Base-by-base conservation (phyloP, 2,329 filamentous ascomycete genomes). In the Arachnomyces sp. region DNA sequence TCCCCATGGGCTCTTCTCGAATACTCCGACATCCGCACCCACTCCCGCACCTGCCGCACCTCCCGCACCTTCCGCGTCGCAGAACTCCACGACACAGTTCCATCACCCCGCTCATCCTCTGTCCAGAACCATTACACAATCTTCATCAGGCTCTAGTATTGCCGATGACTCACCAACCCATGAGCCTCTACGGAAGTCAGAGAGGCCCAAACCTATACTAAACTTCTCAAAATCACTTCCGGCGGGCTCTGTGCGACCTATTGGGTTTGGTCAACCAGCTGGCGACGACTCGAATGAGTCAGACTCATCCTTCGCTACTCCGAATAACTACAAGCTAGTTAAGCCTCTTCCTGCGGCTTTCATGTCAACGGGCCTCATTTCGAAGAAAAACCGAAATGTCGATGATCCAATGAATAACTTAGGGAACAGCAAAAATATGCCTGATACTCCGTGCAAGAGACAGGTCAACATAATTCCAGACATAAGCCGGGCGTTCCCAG, bases 391-490 rank as follows among this genome's bases (percentile, higher is more conserved):
- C 55, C 82, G 86, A 42, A 82, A 86, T 59, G 77, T 82, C 0
- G 86, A 95, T 50, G 76, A 86, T 38, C 75, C 61, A 48, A 65
- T 69, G 55, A 64, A 67, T 49, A 63, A 42, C 33, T 62, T 68
- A 29, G 69, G 68, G 16, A 66, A 66, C 18, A 74, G 73, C 62
- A 80, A 82, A 56, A 74, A 77, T 21, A 89, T 94, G 72, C 90
- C 92, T 1, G 92, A 96, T 57, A 98, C 92, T 1, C 92, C 92
- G 1, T 96, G 92, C 65, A 98, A 96, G 69, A 88, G 92, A 57
- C 81, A 84, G 39, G 70, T 74, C 3, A 81, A 78, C 50, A 67
- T 82, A 42, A 78, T 89, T 65, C 73, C 84, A 52, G 78, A 84
- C 38, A 76, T 80, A 9, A 59, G 67, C 36, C 68, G 72, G 34